Conservation (phyloP, 176 grass and related monocot species). For the Olyra latifolia region DNA sequence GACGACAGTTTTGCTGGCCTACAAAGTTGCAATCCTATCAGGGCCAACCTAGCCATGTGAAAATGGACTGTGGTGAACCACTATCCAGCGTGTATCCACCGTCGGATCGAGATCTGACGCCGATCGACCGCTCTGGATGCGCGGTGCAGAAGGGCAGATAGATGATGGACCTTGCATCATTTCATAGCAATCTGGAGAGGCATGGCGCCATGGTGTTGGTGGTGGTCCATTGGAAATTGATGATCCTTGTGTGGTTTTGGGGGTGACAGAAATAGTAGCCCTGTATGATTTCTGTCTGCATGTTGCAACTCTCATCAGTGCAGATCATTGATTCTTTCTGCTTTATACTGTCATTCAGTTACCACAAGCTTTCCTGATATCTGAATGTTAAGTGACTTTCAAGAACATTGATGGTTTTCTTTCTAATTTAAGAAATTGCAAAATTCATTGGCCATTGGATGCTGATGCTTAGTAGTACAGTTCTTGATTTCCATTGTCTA, state of each 20-base stretch:
- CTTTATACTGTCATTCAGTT: neutral
- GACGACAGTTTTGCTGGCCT: neutral
- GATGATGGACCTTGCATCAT: constrained; percentile 19
- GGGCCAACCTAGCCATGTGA: neutral
- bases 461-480: neutral
- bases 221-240: constrained; percentile 21
- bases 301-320: neutral
- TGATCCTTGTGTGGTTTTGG: neutral
- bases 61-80: neutral
- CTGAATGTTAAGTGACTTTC: neutral
- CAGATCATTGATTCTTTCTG: neutral
- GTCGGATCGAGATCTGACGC: neutral
- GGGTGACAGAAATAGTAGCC: neutral
- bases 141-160: neutral
- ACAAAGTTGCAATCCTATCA: neutral
- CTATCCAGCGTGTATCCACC: neutral
- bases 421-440: neutral
- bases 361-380: neutral
- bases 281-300: constrained; percentile 4
- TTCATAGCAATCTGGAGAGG: neutral
- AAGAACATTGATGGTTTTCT: neutral
- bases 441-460: neutral
- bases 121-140: neutral
- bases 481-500: too few relatives aligned
- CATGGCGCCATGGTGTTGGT: neutral